Evolutionary conservation across 305 asterid genomes (phyloP), one percentile per base, ranked within the genome.

Genomic region (Fraxinus sp.): DNA sequence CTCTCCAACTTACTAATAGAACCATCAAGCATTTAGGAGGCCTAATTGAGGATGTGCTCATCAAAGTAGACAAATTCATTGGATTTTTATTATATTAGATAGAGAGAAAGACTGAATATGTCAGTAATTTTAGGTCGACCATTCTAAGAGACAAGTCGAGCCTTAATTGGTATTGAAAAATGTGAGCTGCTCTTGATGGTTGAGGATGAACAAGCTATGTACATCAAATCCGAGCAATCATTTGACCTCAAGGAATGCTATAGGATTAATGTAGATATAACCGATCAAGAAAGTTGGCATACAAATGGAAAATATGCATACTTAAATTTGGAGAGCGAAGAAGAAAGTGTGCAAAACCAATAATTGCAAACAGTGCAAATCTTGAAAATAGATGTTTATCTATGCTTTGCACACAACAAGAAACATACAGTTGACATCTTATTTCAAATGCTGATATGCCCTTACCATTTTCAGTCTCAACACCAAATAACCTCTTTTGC

Each of bases 381-480:
- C 32, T 1, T 2, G 32, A 28, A 28, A 2, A 2, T 41, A 41
- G 11, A 2, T 9, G 13, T 41, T 2, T 9, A 41, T 41, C 68
- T 30, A 14, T 80, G 57, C 59, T 7, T 10, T 20, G n/a, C 33
- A 36, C 46, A 16, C 59, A 36, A 84, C 16, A 74, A 72, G 66
- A 24, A 43, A 5, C 68, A 16, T 62, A 28, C 22, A 30, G 75
- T 37, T 72, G 77, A 66, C 77, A 79, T 26, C 18, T 59, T 30
- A 70, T 22, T 30, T 52, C 77, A 70, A 55, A 84, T 14, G 43
- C 14, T 32, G 52, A 39, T 35, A 10, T 28, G 78, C 28, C 74
- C 88, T 86, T 85, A 96, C 97, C 98, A 96, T 94, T 86, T 94
- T 94, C 88, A 93, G 86, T 80, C 93, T 87, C 82, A 94, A 88